A percentile compares a stretch with the other conserved stretches of the same genome.
Evolutionary conservation across 345 rosid species (phyloP).

Genomic region (Syzygium aromaticum): DNA sequence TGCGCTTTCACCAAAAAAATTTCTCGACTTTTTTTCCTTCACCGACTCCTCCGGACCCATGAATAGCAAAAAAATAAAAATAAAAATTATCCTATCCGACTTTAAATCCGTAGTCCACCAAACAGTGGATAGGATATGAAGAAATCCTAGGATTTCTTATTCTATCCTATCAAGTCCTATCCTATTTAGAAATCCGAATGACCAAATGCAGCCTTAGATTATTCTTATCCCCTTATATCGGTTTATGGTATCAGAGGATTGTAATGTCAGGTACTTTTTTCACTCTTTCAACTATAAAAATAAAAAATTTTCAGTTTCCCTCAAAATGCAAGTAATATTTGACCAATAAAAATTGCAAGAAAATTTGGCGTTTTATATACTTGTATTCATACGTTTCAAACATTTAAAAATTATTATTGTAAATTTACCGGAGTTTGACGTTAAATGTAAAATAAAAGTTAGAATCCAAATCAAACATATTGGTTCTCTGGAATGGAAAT

Average conservation of each 20-base stretch:
- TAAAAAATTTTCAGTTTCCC: background rate
- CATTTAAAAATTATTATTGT: background rate
- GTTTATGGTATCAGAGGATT: background rate
- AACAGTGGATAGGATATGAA: too few species aligned
- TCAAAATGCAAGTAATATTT: background rate
- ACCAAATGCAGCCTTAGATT: too few species aligned
- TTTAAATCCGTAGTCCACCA: too few species aligned
- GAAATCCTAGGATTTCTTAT: too few species aligned
- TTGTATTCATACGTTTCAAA: background rate
- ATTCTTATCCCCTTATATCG: background rate
- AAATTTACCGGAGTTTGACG: background rate
- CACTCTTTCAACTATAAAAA: background rate
- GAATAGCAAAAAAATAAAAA: too few species aligned
- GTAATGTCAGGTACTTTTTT: background rate
- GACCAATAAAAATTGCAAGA: background rate
- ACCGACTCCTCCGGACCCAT: too few species aligned
- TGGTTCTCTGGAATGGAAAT: background rate
- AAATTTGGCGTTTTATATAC: background rate
- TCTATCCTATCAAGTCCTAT: too few species aligned
- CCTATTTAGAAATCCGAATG: too few species aligned
- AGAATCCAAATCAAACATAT: background rate
- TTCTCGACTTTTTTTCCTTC: too few species aligned
- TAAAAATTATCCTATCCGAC: too few species aligned
- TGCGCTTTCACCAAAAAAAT: too few species aligned
- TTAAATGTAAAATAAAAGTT: background rate